Base-by-base conservation (phyloP, 2,329 filamentous ascomycete genomes). In the Berkeleyomyces rouxiae region DNA sequence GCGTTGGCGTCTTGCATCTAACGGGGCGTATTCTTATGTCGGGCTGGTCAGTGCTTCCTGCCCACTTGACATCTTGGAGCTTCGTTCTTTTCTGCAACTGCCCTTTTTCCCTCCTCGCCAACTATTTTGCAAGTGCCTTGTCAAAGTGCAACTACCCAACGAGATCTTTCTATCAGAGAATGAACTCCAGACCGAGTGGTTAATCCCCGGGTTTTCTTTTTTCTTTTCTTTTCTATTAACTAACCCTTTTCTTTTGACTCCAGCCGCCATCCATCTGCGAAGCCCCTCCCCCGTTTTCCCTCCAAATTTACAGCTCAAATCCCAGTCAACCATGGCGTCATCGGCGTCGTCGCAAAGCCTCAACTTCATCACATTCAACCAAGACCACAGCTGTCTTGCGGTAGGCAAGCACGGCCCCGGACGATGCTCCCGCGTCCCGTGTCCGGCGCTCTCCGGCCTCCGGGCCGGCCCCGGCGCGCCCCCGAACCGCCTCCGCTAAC, bases 341-440 rank as follows among this genome's bases (percentile, higher is more conserved):
- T 61, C 58, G 85, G 76, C 84, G 67, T 79, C 71, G 67, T 79
- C 71, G 67, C 85, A 86, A 72, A 77, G 84, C 58, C 90, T 97
- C 78, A 99, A 99, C 75, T 99, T 95, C 76, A 90, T 99, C 70
- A 96, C 92, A 49, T 99, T 97, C 76, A 99, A 99, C 75, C 93
- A 99, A 79, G 93, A 99, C 78, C 90, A 96, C 78, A 95, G 88
- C 80, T 92, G 92, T 74, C 81, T 99, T 67, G 92, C 92, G 77
- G 91, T 99, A 69, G 92, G 90, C 90, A 78, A 71, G 85, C 74
- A 63, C 40, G n/a, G 33, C 10, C 33, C 23, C 23, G 23, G 51
- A 16, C 49, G 33, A 36, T 3, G 31, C 49, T 37, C 16, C n/a
- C 13, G n/a, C 13, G 23, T 31, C 2, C 23, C 23, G 23, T 23